Evolutionary conservation across 164 flowering plant species (phyloP), one percentile per base, ranked within the genome.

Genomic region (Vitis amurensis): DNA sequence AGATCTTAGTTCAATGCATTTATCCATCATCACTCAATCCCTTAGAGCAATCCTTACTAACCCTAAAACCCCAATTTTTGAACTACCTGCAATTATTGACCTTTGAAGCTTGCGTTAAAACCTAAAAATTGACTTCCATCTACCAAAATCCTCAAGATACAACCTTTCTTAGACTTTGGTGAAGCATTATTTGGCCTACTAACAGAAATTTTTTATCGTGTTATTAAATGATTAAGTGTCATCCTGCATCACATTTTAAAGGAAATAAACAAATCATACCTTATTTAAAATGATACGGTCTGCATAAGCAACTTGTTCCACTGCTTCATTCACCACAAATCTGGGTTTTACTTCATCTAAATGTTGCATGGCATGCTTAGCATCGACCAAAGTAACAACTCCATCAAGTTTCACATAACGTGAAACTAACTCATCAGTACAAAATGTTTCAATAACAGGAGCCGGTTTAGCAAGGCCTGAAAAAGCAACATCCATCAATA

Each of bases 391-490:
- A 51, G 99, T 95, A 75, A 95, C 98, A 77, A 93, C 97, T 9
- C 99, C 98, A 79, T 95, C 99, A 79, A 93, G 91, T 78, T 91
- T 95, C 70, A 95, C 91, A 82, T 89, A 71, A 14, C 77, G 82
- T 50, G 94, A 81, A 68, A 95, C 88, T 71, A 90, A 64, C 71
- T 95, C 99, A 82, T 95, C 99, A 59, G 81, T 74, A 67, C 84
- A 91, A 65, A 95, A 93, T 23, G 98, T 91, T 77, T 95, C 99
- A 74, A 95, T 93, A 23, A 95, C 97, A 66, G 99, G 99, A 67
- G 84, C 91, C n/a, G 98, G 99, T 74, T 95, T 95, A 66, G 99
- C 99, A 72, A 95, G 98, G 61, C 99, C 99, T 93, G 85, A 65
- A 80, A 68, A 71, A 74, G 52, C 29, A 37, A 44, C 4, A 48